Evolutionary conservation across 2,329 filamentous ascomycete species (phyloP).

Genomic region (Periconia digitata): DNA sequence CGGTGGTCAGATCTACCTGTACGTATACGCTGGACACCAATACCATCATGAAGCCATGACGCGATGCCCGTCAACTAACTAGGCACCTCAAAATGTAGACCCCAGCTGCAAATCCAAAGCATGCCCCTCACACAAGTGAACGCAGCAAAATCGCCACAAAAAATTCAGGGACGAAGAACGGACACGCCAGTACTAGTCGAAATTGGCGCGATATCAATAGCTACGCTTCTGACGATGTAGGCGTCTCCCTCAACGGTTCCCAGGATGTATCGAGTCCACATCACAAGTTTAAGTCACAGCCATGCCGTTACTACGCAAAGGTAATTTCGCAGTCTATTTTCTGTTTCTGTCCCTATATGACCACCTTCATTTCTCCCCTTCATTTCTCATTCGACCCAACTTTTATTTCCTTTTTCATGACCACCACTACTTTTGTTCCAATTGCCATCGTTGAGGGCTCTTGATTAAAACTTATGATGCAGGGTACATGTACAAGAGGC

Average conservation of each 20-base stretch:
- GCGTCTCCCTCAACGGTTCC: neutral
- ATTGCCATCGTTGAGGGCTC: no score
- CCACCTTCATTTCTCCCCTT: no score
- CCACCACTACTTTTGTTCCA: no score
- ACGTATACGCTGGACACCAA: constrained; percentile 6
- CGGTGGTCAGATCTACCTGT: constrained; percentile 35
- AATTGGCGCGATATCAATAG: constrained; percentile 2
- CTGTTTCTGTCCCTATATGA: no score
- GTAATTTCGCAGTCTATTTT: constrained; percentile 12
- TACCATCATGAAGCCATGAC: constrained; percentile 1
- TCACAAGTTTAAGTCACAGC: constrained; percentile 6
- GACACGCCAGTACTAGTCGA: constrained; percentile 4
- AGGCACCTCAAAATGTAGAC: no score
- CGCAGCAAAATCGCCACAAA: neutral
- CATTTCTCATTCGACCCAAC: neutral
- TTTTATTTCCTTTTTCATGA: neutral
- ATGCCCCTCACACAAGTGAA: no score
- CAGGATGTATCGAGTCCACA: neutral
- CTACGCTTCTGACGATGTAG: neutral
- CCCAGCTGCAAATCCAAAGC: no score
- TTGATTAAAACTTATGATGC: no score
- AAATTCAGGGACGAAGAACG: neutral
- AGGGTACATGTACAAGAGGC: neutral
- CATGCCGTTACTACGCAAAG: constrained; percentile 30
- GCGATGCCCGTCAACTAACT: no score